Percentiles rank a stretch among this genome's conserved stretches.
phyloP scores from a whole-genome alignment of 352 stramenopile genomes.

The Pythium brassicae region DNA sequence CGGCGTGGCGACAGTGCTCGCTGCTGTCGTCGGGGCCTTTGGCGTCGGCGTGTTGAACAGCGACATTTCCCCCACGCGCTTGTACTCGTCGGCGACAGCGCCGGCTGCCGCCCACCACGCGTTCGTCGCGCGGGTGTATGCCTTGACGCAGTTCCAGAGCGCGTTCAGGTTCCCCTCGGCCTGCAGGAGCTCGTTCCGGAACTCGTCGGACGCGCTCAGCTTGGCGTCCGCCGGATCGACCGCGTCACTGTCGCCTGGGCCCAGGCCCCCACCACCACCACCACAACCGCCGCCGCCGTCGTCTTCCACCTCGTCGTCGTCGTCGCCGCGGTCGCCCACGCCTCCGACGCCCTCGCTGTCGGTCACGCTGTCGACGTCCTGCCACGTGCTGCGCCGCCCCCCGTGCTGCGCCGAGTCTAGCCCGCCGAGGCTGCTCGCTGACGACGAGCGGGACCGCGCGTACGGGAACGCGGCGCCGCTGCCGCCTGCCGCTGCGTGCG shows the following conservation, averaged over 20 bases:
- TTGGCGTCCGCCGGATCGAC: constrained; percentile 1
- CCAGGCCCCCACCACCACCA: no score
- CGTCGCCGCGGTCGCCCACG: constrained; percentile 21
- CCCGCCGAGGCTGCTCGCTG: constrained; percentile 10
- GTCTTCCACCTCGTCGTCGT: constrained; percentile 15
- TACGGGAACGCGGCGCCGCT: constrained; percentile 8
- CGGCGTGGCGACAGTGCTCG: no score
- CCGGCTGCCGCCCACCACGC: constrained; percentile 50
- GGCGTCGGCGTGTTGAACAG: constrained; percentile 27
- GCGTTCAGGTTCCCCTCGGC: constrained; percentile 66
- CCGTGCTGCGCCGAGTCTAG: constrained; percentile 9
- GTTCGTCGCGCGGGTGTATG: constrained; percentile 56
- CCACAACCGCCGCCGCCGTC: no score
- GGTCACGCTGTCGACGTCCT: constrained; percentile 49
- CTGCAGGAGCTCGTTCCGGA: constrained; percentile 74
- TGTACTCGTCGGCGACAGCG: constrained; percentile 63
- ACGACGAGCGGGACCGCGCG: constrained; percentile 13
- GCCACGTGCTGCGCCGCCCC: constrained; percentile 28
- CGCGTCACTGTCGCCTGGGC: not conserved
- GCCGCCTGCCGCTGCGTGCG: not conserved
- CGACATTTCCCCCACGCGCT: constrained; percentile 48
- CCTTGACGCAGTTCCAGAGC: constrained; percentile 68
- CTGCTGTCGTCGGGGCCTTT: constrained; percentile 1
- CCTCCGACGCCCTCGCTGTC: constrained; percentile 66
- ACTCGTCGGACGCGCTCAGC: constrained; percentile 32